Percentiles rank a stretch among this genome's conserved stretches.
These are phyloP conservation scores for Phytophthora macrochlamydospora DNA, from an alignment of 352 stramenopile genomes.

Conservation along the genomic window DNA sequence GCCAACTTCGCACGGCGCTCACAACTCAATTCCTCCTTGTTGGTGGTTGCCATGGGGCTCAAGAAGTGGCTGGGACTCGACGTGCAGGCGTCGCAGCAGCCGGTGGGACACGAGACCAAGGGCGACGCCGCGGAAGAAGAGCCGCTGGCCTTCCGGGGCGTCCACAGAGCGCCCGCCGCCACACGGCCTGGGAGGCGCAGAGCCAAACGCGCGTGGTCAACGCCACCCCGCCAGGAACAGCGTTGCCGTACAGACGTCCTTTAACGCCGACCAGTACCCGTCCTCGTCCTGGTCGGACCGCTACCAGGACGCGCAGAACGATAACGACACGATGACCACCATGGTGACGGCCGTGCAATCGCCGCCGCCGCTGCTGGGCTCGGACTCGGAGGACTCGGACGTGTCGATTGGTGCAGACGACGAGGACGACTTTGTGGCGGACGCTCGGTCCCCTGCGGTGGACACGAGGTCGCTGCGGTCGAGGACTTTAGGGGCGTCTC, in stretches of 20 bases:
- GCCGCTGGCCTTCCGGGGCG: slow-evolving; percentile 10
- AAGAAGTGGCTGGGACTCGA: slow-evolving; percentile 68
- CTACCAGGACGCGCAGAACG: slow-evolving; percentile 25
- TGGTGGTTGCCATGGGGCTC: slow-evolving; percentile 45
- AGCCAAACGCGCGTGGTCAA: slow-evolving; percentile 10
- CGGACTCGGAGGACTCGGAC: slow-evolving; percentile 34
- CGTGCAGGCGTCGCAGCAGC: slow-evolving; percentile 43
- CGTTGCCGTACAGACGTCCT: neutral
- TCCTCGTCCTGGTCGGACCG: slow-evolving; percentile 16
- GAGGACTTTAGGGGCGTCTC: slow-evolving; percentile 14
- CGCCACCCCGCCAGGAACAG: slow-evolving; percentile 14
- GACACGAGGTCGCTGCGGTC: slow-evolving; percentile 3
- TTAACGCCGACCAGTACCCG: slow-evolving; percentile 2
- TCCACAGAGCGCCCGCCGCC: slow-evolving; percentile 19
- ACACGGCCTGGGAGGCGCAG: slow-evolving; percentile 26
- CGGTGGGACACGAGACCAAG: slow-evolving; percentile 20
- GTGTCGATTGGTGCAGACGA: slow-evolving; percentile 38
- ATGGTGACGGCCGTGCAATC: slow-evolving; percentile 37
- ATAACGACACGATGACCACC: slow-evolving; percentile 30
- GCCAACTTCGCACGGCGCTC: neutral
- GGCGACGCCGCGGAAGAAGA: slow-evolving; percentile 26
- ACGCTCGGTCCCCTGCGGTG: slow-evolving; percentile 8
- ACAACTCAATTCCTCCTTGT: neutral
- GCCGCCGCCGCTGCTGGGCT: slow-evolving; percentile 14
- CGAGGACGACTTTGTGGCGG: slow-evolving; percentile 14